These are phyloP conservation scores for Penicillium brasilianum DNA, from an alignment of 2,329 filamentous ascomycete species.

Conservation along the genomic window DNA sequence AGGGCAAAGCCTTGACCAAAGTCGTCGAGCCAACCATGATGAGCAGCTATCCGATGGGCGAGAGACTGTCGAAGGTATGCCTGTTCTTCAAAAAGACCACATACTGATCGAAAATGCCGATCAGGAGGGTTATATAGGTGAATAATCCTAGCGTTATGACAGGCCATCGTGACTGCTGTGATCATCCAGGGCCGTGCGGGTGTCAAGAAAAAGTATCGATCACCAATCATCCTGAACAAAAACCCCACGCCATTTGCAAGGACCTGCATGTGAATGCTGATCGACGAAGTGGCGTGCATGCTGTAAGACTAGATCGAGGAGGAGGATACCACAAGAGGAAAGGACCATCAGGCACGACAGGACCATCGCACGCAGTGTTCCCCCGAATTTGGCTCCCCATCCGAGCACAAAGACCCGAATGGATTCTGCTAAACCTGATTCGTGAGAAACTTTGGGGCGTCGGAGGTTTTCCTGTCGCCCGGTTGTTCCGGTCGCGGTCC, in stretches of 20 bases:
- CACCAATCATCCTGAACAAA: conserved; percentile 19
- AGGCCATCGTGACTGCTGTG: neutral
- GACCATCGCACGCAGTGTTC: neutral
- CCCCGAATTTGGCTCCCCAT: neutral
- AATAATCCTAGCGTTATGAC: neutral
- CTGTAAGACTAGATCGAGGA: conserved; percentile 4
- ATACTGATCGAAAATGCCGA: conserved; percentile 2
- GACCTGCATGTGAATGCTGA: conserved; percentile 7
- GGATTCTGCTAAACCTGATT: no score
- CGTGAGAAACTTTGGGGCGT: conserved; percentile 15
- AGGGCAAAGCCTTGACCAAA: conserved; percentile 25
- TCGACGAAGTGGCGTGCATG: conserved; percentile 3
- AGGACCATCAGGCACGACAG: neutral
- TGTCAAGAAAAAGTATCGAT: conserved; percentile 5
- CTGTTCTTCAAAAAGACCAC: neutral
- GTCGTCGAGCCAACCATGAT: conserved; percentile 20
- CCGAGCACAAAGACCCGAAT: neutral
- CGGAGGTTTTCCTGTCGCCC: conserved; percentile 8
- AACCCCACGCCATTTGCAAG: conserved; percentile 18
- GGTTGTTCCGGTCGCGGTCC: neutral
- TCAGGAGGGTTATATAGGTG: neutral
- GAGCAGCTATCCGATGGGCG: neutral
- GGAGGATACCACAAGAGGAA: neutral
- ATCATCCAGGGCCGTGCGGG: neutral
- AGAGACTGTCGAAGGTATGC: neutral